phyloP scores from a whole-genome alignment of 2,329 filamentous ascomycete genomes.

The Trichoderma sp. region DNA sequence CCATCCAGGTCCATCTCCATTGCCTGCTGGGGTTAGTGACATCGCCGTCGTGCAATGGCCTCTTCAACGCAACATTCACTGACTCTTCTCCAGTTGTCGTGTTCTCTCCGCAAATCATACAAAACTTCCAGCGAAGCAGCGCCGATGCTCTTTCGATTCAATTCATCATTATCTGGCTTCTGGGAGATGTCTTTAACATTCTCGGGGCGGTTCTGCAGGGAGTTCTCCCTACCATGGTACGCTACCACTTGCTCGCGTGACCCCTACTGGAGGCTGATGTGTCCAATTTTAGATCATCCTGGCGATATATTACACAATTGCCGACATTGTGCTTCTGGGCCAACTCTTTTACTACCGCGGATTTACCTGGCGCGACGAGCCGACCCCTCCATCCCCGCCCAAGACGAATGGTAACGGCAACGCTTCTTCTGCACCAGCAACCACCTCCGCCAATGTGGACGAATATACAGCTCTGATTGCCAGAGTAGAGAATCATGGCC shows the following conservation, averaged over 20 bases:
- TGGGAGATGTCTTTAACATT: constrained; percentile 96
- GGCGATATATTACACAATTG: constrained; percentile 91
- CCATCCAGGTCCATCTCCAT: constrained; percentile 81
- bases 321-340: constrained; percentile 81
- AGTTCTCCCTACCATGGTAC: constrained; percentile 88
- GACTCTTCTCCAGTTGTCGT: constrained; percentile 68
- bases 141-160: constrained; percentile 88
- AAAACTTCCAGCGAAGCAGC: constrained; percentile 84
- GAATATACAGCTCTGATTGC: constrained; percentile 59
- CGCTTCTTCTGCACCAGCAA: neutral
- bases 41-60: neutral
- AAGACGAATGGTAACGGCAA: constrained; percentile 48
- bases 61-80: neutral
- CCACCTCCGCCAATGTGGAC: constrained; percentile 38
- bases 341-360: constrained; percentile 98
- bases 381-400: constrained; percentile 46
- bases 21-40: constrained; percentile 73
- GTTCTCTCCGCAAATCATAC: constrained; percentile 94
- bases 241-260: constrained; percentile 29
- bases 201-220: constrained; percentile 88
- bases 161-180: constrained; percentile 91
- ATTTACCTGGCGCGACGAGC: constrained; percentile 67
- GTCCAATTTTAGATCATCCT: constrained; percentile 67
- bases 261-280: neutral
- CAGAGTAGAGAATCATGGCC: constrained; percentile 50